Evolutionary conservation across 345 rosid species (phyloP).

Genomic region (Salix exigua): DNA sequence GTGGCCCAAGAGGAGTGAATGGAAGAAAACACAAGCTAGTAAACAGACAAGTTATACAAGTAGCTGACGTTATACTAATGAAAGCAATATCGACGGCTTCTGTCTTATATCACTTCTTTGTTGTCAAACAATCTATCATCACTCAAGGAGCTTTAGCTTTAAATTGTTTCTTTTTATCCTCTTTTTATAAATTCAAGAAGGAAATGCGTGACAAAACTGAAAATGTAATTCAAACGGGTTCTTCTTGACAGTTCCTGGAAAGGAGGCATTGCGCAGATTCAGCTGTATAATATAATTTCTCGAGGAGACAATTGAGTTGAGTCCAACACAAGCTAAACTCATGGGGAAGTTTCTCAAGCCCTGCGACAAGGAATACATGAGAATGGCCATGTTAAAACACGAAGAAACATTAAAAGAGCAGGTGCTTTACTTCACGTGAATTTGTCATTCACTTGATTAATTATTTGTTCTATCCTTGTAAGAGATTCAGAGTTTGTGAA

Average conservation of each 20-base stretch:
- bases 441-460: background rate
- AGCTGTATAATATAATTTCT: background rate
- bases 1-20: conserved; percentile 28
- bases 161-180: background rate
- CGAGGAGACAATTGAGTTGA: no score
- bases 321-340: background rate
- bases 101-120: background rate
- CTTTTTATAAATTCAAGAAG: background rate
- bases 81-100: background rate
- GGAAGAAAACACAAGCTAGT: conserved; percentile 17
- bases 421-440: conserved; percentile 32
- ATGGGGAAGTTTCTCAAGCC: conserved; percentile 74
- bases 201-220: background rate
- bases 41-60: conserved; percentile 36
- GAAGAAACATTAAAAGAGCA: conserved; percentile 96
- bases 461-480: background rate
- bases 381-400: conserved; percentile 86
- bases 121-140: background rate
- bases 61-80: conserved; percentile 17
- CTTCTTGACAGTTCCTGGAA: conserved; percentile 4
- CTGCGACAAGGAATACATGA: conserved; percentile 80
- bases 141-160: background rate
- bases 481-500: background rate
- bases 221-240: conserved; percentile 16
- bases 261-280: background rate